Base-by-base conservation (phyloP, 2,329 filamentous ascomycete species). In the Pseudogymnoascus sp. region DNA sequence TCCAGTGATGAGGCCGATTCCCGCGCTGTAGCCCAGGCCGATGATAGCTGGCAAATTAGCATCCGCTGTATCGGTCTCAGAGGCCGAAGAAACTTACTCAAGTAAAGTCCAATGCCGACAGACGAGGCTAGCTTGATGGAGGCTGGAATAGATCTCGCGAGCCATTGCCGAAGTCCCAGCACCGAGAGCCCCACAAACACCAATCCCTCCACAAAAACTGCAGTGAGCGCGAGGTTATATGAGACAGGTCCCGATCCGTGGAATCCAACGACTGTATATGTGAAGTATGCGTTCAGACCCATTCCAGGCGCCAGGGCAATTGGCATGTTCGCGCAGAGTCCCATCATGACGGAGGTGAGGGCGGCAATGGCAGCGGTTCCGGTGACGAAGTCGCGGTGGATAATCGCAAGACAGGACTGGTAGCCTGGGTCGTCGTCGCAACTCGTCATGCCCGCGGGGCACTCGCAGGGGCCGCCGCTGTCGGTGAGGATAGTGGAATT, bases 81-180 rank as follows among this genome's bases (percentile, higher is more conserved):
- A 11, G 8, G 14, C 23, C 5, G 31, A 28, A 28, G 28, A 11
- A 8, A 23, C 61, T 34, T 89, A 61, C 60, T 61, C 60, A 93
- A 81, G 74, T 93, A 96, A 1, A 96, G 80, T 21, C 92, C 92
- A 68, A 96, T 96, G 65, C 92, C 92, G 62, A 91, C 90, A 67
- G 90, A 90, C 14, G 90, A 93, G 13, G 91, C 91, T 63, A 95
- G 85, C 77, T 96, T 96, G 78, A 96, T 93, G 63, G 88, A 92
- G 43, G 85, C 83, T 1, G 92, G 92, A 67, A 96, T 92, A 48
- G 89, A 87, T 68, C 90, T 86, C 16, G 92, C 92, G 25, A 96
- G 84, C 91, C 91, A 96, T 74, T 96, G 92, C 13, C 92, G 88
- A 78, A 96, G 83, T 39, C 92, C 92, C 62, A 93, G 80, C 37